phyloP scores from a whole-genome alignment of 2,329 filamentous ascomycete genomes.

The Ceratocystis cubensis region DNA sequence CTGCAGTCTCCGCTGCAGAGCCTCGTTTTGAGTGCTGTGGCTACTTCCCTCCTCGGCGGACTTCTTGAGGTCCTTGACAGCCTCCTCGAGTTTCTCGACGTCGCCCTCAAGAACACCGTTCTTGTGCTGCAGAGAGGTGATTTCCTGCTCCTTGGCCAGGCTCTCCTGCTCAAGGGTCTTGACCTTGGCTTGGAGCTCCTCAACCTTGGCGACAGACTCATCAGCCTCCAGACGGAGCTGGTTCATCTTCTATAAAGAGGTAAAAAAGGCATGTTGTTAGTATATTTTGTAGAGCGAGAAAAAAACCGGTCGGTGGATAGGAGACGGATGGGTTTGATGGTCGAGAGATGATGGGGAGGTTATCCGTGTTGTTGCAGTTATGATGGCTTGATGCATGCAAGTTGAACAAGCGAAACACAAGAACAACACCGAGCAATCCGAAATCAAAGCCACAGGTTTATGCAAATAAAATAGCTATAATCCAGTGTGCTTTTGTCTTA shows the following conservation, averaged over 20 bases:
- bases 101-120: conserved; percentile 81
- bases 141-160: conserved; percentile 92
- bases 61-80: conserved; percentile 78
- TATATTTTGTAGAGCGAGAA: neutral
- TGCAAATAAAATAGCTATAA: neutral
- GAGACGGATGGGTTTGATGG: neutral
- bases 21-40: conserved; percentile 81
- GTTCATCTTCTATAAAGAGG: conserved; percentile 68
- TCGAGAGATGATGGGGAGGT: neutral
- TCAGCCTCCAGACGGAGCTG: conserved; percentile 89
- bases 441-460: neutral
- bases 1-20: conserved; percentile 81
- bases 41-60: conserved; percentile 69
- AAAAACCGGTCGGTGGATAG: neutral
- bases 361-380: neutral
- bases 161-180: conserved; percentile 92
- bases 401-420: neutral
- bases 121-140: conserved; percentile 91
- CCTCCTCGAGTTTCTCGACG: conserved; percentile 80
- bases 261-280: conserved; percentile 12
- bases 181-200: conserved; percentile 77
- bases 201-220: conserved; percentile 64
- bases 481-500: neutral
- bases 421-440: neutral
- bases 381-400: neutral